Percentiles rank a stretch among this genome's conserved stretches.
These are phyloP conservation scores for Pseudopyrenochaeta lycopersici DNA, from an alignment of 2,329 filamentous ascomycete species.

Conservation along the genomic window DNA sequence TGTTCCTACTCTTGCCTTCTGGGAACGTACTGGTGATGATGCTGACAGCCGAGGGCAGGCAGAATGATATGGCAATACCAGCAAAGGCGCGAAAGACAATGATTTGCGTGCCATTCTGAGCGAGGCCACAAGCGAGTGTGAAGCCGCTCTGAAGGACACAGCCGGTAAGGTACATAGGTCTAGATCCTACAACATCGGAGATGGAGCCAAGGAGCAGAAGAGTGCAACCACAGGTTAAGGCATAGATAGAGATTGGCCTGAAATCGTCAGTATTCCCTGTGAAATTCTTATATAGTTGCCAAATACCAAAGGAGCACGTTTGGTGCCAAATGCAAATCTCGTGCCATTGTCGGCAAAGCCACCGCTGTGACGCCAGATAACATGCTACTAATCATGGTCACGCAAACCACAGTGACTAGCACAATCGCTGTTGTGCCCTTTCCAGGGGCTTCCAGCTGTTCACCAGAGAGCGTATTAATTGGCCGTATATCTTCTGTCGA, in stretches of 20 bases:
- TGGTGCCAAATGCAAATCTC: conserved; percentile 32
- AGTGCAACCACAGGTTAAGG: conserved; percentile 58
- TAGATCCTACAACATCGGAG: conserved; percentile 60
- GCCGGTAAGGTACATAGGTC: conserved; percentile 58
- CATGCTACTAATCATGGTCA: conserved; percentile 36
- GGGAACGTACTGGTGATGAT: conserved; percentile 60
- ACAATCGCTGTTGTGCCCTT: conserved; percentile 40
- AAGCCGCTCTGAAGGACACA: conserved; percentile 56
- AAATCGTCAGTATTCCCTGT: conserved; percentile 12
- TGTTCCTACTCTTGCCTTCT: conserved; percentile 58
- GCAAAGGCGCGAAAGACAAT: conserved; percentile 59
- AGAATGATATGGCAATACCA: conserved; percentile 58
- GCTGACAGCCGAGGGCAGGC: conserved; percentile 59
- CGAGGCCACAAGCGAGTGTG: conserved; percentile 56
- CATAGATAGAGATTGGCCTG: conserved; percentile 49
- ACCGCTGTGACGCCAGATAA: conserved; percentile 53
- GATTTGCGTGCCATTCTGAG: conserved; percentile 50
- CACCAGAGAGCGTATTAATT: conserved; percentile 21
- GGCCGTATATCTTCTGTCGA: conserved; percentile 18
- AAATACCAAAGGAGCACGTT: conserved; percentile 41
- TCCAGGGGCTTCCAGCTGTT: conserved; percentile 21
- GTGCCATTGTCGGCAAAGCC: conserved; percentile 54
- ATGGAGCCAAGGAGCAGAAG: conserved; percentile 62
- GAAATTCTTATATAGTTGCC: no score
- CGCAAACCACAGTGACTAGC: conserved; percentile 35